These are phyloP conservation scores for Apiospora hydei DNA, from an alignment of 2,329 filamentous ascomycete species.

Conservation along the genomic window DNA sequence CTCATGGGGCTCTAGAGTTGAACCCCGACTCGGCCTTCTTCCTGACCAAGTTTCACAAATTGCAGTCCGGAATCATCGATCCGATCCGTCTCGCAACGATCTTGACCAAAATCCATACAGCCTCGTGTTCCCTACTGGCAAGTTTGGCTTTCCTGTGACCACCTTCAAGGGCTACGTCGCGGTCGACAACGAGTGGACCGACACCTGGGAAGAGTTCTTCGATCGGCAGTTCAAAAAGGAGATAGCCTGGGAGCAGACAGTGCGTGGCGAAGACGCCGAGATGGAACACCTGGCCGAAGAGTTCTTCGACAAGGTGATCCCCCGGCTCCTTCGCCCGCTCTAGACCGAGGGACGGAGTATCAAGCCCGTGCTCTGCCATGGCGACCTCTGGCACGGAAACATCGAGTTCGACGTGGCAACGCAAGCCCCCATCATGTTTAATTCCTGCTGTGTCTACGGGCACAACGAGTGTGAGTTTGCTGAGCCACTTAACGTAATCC, in stretches of 20 bases:
- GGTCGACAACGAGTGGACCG: slow-evolving; percentile 20
- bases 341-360: no score
- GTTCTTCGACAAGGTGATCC: background rate
- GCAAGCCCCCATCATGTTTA: no score
- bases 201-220: slow-evolving; percentile 25
- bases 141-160: slow-evolving; percentile 25
- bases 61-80: background rate
- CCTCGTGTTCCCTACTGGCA: slow-evolving; percentile 2
- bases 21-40: background rate
- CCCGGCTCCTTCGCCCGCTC: background rate
- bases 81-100: background rate
- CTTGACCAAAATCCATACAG: slow-evolving; percentile 32
- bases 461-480: no score
- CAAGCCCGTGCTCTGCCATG: no score
- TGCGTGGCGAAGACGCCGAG: background rate
- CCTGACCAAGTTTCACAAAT: background rate
- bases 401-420: no score
- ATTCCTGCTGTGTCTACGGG: no score
- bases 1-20: background rate
- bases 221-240: background rate
- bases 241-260: background rate
- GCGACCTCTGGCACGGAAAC: no score
- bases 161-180: slow-evolving; percentile 12
- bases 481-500: no score
- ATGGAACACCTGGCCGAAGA: background rate